Evolutionary conservation across 2,329 filamentous ascomycete species (phyloP).

Genomic region (Biscogniauxia marginata): DNA sequence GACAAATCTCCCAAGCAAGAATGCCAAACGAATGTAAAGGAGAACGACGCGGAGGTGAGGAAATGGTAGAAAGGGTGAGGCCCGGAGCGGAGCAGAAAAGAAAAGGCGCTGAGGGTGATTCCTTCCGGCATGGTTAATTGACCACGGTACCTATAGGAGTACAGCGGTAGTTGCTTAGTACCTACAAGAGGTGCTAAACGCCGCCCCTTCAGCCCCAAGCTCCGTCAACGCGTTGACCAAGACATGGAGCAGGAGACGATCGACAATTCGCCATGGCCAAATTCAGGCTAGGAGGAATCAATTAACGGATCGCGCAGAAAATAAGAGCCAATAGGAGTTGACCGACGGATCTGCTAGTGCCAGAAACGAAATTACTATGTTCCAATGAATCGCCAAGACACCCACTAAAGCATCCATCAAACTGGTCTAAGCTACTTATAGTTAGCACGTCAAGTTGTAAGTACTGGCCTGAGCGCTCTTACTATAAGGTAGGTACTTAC

Average conservation of each 20-base stretch:
- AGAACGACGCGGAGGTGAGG: neutral
- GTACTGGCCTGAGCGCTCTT: neutral
- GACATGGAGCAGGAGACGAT: neutral
- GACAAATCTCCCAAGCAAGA: conserved; percentile 2
- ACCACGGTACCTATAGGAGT: neutral
- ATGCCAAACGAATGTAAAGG: neutral
- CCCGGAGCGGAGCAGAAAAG: neutral
- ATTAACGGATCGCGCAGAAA: too few species aligned
- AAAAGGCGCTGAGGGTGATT: neutral
- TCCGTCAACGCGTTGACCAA: neutral
- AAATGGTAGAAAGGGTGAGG: neutral
- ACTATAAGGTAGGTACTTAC: too few species aligned
- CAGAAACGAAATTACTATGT: neutral
- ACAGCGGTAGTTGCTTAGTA: neutral
- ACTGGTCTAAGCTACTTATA: neutral
- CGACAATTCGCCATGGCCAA: neutral
- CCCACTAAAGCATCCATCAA: neutral
- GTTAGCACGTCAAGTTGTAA: neutral
- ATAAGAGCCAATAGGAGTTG: neutral
- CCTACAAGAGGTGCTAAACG: too few species aligned
- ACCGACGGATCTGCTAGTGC: neutral
- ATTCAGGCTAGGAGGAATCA: neutral
- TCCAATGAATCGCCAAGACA: neutral
- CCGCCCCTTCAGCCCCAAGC: neutral
- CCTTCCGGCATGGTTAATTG: too few species aligned